A percentile compares a stretch with the other conserved stretches of the same genome.
These are phyloP conservation scores for Avena atlantica DNA, from an alignment of 176 grass and related monocot genomes.

Conservation along the genomic window DNA sequence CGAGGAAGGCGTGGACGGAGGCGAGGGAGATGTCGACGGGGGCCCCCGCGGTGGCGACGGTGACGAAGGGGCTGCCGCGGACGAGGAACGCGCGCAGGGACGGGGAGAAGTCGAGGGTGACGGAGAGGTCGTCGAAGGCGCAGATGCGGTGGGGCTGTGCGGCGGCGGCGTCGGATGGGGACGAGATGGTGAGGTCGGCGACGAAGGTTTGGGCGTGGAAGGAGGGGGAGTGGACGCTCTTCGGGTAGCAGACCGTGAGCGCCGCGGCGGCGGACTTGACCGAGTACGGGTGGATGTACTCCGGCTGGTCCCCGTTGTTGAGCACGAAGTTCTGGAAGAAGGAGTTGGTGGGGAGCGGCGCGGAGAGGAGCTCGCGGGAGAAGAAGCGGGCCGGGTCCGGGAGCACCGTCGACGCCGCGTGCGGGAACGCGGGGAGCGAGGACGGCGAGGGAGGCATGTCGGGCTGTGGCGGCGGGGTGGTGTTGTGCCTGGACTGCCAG, in stretches of 20 bases:
- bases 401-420: conserved; percentile 62
- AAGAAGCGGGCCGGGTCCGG: conserved; percentile 89
- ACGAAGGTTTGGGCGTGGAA: conserved; percentile 84
- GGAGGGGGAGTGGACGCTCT: conserved; percentile 56
- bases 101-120: conserved; percentile 84
- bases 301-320: conserved; percentile 91
- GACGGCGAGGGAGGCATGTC: conserved; percentile 20
- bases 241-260: conserved; percentile 76
- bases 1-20: conserved; percentile 80
- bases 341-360: conserved; percentile 89
- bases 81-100: conserved; percentile 75
- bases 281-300: conserved; percentile 96
- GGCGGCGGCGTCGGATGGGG: conserved; percentile 31
- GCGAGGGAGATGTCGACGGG: conserved; percentile 61
- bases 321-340: conserved; percentile 97
- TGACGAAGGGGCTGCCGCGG: conserved; percentile 83
- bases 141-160: conserved; percentile 60
- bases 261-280: conserved; percentile 59
- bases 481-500: conserved; percentile 25
- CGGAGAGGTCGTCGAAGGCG: conserved; percentile 85
- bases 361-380: conserved; percentile 59
- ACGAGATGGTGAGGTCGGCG: conserved; percentile 76
- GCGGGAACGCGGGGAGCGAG: conserved; percentile 46
- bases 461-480: not conserved
- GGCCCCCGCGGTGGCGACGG: conserved; percentile 44